Percentiles rank a stretch among this genome's conserved stretches.
Evolutionary conservation across 768 basidiomycete genomes (phyloP).

Genomic region (Termitomyces eurrhizus): DNA sequence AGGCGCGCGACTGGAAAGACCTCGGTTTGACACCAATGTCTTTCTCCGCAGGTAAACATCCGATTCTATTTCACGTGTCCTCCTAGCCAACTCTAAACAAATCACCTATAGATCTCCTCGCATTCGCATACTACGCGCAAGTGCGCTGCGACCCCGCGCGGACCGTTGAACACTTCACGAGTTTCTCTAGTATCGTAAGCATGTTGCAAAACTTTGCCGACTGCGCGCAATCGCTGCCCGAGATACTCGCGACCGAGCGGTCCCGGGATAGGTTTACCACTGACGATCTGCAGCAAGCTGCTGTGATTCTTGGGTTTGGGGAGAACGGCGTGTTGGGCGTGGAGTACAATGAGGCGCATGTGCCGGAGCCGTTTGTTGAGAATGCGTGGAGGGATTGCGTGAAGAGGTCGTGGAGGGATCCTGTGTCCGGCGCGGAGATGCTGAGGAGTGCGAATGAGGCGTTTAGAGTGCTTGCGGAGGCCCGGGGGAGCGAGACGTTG

Average conservation of each 20-base stretch:
- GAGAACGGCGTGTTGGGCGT: conserved; percentile 51
- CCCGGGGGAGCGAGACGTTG: conserved; percentile 47
- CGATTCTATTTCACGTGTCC: background rate
- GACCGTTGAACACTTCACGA: conserved; percentile 62
- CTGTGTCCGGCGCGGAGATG: conserved; percentile 39
- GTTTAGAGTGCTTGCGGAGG: conserved; percentile 65
- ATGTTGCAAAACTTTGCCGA: conserved; percentile 44
- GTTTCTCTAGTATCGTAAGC: conserved; percentile 48
- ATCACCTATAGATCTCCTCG: conserved; percentile 54
- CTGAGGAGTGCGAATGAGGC: conserved; percentile 62
- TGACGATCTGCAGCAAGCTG: conserved; percentile 49
- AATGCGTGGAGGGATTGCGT: conserved; percentile 66
- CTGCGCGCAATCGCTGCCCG: conserved; percentile 48
- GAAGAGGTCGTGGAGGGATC: conserved; percentile 53
- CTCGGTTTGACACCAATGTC: conserved; percentile 68
- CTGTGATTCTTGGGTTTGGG: conserved; percentile 63
- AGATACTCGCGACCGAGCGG: conserved; percentile 56
- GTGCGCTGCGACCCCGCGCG: conserved; percentile 72
- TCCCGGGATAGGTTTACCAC: conserved; percentile 60
- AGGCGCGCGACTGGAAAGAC: conserved; percentile 36
- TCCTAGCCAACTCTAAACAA: background rate
- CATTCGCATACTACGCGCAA: conserved; percentile 79
- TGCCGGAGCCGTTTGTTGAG: conserved; percentile 66
- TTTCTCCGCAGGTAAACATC: conserved; percentile 57
- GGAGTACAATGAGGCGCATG: conserved; percentile 61